These are phyloP conservation scores for Tuber brumale DNA, from an alignment of 495 filamentous ascomycete genomes.

Conservation along the genomic window DNA sequence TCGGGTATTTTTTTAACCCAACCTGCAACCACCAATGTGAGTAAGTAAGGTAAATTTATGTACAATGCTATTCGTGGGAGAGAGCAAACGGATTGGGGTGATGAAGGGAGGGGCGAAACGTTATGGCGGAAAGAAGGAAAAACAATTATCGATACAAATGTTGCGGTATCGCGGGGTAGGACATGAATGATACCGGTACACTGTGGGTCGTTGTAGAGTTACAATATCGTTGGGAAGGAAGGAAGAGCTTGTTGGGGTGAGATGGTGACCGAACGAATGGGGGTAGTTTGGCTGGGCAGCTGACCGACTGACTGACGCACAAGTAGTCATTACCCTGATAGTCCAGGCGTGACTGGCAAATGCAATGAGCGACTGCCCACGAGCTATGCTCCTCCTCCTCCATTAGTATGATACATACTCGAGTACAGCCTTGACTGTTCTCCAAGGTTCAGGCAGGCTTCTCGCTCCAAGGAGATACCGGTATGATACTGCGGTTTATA, in stretches of 20 bases:
- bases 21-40: background rate
- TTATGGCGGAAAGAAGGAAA: constrained; percentile 19
- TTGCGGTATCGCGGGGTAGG: background rate
- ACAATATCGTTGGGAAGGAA: constrained; percentile 1
- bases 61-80: background rate
- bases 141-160: constrained; percentile 15
- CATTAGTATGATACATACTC: background rate
- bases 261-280: background rate
- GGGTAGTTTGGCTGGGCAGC: background rate
- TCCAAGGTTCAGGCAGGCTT: background rate
- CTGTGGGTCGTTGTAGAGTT: background rate
- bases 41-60: background rate
- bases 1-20: background rate
- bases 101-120: background rate
- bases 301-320: background rate
- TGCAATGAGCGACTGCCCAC: background rate
- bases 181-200: background rate
- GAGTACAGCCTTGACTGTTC: background rate
- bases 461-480: background rate
- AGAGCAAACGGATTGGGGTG: background rate
- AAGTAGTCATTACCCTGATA: no score
- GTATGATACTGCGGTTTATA: background rate
- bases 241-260: background rate
- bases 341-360: background rate
- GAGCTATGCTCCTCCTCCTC: background rate